Conservation (phyloP, 768 basidiomycete species). For the Xerocomus spinulosus region DNA sequence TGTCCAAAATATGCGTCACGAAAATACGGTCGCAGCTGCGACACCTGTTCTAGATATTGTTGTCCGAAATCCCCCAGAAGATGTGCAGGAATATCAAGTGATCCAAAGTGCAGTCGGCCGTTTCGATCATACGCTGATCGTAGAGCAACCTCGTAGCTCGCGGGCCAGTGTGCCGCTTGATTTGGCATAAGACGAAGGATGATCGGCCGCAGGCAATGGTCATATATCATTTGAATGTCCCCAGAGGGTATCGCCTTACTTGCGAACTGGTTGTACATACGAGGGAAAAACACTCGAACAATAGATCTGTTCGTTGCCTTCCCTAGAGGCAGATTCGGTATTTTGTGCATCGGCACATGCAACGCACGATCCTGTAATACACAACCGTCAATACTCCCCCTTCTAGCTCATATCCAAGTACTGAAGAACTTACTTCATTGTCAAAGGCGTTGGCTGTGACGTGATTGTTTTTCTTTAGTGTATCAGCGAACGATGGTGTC, state of each 20-base stretch:
- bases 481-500: not conserved
- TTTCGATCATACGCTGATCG: not conserved
- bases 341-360: not conserved
- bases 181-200: conserved; percentile 1
- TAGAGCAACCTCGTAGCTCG: not conserved
- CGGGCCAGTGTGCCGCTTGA: conserved; percentile 4
- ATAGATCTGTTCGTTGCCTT: not conserved
- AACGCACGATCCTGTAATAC: not conserved
- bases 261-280: not conserved
- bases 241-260: not conserved
- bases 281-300: conserved; percentile 3
- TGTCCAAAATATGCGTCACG: conserved; percentile 5
- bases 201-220: not conserved
- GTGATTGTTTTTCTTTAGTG: not conserved
- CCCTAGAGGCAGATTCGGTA: conserved; percentile 6
- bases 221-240: not conserved
- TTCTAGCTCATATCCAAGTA: no score
- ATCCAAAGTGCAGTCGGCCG: not conserved
- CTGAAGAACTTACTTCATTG: not conserved
- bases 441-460: not conserved
- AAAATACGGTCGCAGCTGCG: not conserved
- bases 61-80: not conserved
- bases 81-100: not conserved
- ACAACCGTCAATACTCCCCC: no score
- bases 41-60: not conserved